Percentiles rank a stretch among this genome's conserved stretches.
These are phyloP conservation scores for Oxyria digyna DNA, from an alignment of 148 eudicot genomes.

Conservation along the genomic window DNA sequence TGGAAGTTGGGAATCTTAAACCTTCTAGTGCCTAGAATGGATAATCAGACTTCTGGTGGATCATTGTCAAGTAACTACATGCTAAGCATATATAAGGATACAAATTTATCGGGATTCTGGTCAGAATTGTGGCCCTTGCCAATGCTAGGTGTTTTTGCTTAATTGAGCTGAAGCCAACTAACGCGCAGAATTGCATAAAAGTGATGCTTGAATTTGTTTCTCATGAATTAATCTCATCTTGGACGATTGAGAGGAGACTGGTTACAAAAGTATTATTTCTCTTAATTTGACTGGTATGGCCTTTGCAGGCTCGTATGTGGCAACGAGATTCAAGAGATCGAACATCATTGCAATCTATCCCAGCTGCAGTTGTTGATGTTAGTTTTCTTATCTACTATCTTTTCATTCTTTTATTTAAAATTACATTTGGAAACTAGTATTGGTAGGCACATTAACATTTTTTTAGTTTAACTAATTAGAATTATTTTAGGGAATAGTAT, in stretches of 20 bases:
- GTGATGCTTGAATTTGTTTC: background rate
- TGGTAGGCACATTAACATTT: no score
- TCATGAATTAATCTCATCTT: background rate
- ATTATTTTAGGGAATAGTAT: no score
- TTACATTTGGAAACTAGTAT: no score
- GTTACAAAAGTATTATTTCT: background rate
- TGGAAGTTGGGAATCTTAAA: background rate
- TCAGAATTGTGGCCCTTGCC: background rate
- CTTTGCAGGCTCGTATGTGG: constrained; percentile 62
- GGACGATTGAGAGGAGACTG: background rate
- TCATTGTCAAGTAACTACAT: background rate
- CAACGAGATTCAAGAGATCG: constrained; percentile 85
- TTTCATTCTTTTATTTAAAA: background rate
- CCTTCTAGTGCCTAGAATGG: background rate
- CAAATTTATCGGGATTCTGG: background rate
- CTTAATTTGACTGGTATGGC: background rate
- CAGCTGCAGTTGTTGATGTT: constrained; percentile 91
- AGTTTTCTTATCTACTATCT: constrained; percentile 17
- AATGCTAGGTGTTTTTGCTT: background rate
- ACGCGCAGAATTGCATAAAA: background rate
- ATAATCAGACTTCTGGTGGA: background rate
- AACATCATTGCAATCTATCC: constrained; percentile 75
- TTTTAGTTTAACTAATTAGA: no score
- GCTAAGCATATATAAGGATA: background rate
- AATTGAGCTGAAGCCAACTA: background rate